Evolutionary conservation across 805 yeast genomes (phyloP).

Genomic region (Clavispora asparagi): DNA sequence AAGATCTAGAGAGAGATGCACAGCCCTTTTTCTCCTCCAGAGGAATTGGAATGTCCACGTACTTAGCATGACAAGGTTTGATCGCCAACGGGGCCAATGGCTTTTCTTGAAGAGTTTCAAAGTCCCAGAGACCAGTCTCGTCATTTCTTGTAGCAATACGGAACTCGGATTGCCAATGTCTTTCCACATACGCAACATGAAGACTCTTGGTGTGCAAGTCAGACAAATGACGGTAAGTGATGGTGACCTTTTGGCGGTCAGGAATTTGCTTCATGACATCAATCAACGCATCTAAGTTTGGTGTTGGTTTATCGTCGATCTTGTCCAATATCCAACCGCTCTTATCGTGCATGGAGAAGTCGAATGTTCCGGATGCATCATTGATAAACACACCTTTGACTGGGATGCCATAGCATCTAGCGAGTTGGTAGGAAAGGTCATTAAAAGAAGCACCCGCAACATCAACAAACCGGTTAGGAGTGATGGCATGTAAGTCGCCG

Average conservation of each 20-base stretch:
- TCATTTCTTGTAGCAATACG: slow-evolving; percentile 61
- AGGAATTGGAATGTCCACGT: slow-evolving; percentile 62
- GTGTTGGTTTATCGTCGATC: slow-evolving; percentile 68
- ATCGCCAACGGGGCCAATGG: slow-evolving; percentile 53
- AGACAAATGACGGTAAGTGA: slow-evolving; percentile 69
- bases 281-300: slow-evolving; percentile 69
- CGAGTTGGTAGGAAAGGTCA: slow-evolving; percentile 82
- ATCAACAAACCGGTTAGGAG: slow-evolving; percentile 76
- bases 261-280: slow-evolving; percentile 76
- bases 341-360: slow-evolving; percentile 50
- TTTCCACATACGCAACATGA: slow-evolving; percentile 65
- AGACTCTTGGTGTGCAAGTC: slow-evolving; percentile 74
- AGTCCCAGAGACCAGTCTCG: slow-evolving; percentile 53
- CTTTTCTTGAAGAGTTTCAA: slow-evolving; percentile 47
- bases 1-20: slow-evolving; percentile 55
- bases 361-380: slow-evolving; percentile 74
- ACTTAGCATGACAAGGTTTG: slow-evolving; percentile 60
- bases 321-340: slow-evolving; percentile 80
- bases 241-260: slow-evolving; percentile 65
- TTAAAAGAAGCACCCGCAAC: slow-evolving; percentile 87
- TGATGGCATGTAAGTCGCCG: slow-evolving; percentile 73
- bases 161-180: slow-evolving; percentile 79
- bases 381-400: slow-evolving; percentile 79
- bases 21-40: slow-evolving; percentile 39
- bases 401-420: slow-evolving; percentile 77